phyloP scores from a whole-genome alignment of 140 eudicot species.

The Oenanthe javanica region DNA sequence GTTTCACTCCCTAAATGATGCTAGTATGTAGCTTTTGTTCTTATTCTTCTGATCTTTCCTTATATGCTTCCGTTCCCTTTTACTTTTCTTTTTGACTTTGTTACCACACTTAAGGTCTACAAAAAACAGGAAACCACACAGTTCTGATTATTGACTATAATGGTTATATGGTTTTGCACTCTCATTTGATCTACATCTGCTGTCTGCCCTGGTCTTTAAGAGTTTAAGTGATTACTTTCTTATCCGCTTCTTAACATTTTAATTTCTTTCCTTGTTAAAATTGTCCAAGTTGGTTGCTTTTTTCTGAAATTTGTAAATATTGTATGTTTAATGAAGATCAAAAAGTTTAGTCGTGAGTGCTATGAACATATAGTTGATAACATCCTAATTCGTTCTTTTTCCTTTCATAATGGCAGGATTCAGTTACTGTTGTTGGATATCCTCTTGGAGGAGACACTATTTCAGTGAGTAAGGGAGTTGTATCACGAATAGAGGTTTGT shows the following conservation, averaged over 20 bases:
- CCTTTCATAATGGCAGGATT: constrained; percentile 43
- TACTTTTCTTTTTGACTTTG: not conserved
- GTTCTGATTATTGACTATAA: not conserved
- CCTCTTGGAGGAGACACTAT: constrained; percentile 99
- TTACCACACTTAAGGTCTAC: not conserved
- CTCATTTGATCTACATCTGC: not conserved
- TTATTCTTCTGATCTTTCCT: not conserved
- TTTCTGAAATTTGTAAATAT: not conserved
- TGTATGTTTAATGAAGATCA: not conserved
- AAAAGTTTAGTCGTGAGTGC: not conserved
- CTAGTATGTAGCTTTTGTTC: not conserved
- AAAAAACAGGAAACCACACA: not conserved
- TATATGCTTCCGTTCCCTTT: not conserved
- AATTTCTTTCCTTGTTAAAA: not conserved
- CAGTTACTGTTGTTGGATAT: constrained; percentile 96
- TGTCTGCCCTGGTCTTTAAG: not conserved
- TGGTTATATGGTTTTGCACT: not conserved
- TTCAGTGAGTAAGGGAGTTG: constrained; percentile 99
- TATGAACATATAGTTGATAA: not conserved
- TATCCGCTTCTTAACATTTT: not conserved
- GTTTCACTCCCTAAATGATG: not conserved
- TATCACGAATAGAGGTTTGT: constrained; percentile 94
- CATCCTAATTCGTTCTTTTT: not conserved
- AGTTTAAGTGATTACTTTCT: not conserved
- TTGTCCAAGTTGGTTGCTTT: not conserved